These are phyloP conservation scores for Rhizophora apiculata DNA, from an alignment of 345 rosid genomes.

Conservation along the genomic window DNA sequence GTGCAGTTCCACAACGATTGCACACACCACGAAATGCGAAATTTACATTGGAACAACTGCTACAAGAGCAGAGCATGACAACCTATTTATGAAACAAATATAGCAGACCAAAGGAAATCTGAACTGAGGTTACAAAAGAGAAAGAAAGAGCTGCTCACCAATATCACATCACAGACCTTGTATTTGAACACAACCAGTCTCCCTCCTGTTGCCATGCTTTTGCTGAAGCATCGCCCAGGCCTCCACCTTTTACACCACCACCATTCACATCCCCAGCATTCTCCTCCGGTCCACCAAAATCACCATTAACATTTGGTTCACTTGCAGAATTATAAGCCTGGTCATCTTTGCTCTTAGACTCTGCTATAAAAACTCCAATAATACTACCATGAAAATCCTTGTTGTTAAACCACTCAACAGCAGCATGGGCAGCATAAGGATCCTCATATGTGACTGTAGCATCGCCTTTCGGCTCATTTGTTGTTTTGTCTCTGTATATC, in stretches of 20 bases:
- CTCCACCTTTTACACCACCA: slow-evolving; percentile 69
- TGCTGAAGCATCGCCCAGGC: slow-evolving; percentile 66
- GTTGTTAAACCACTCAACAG: slow-evolving; percentile 95
- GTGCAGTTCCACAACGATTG: slow-evolving; percentile 91
- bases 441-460: slow-evolving; percentile 97
- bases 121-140: slow-evolving; percentile 37
- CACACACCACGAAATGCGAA: slow-evolving; percentile 98
- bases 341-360: slow-evolving; percentile 62
- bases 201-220: slow-evolving; percentile 97
- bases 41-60: slow-evolving; percentile 95
- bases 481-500: slow-evolving; percentile 80
- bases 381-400: slow-evolving; percentile 87
- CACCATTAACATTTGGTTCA: slow-evolving; percentile 37
- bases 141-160: slow-evolving; percentile 97
- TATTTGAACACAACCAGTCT: slow-evolving; percentile 98
- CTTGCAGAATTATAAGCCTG: slow-evolving; percentile 20
- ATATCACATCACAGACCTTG: slow-evolving; percentile 99
- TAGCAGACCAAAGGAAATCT: not conserved
- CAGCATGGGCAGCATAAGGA: slow-evolving; percentile 95
- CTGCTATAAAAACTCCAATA: slow-evolving; percentile 80
- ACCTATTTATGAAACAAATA: slow-evolving; percentile 11
- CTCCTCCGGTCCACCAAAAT: slow-evolving; percentile 50
- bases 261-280: slow-evolving; percentile 40
- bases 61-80: slow-evolving; percentile 33
- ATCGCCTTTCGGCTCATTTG: slow-evolving; percentile 94